Base-by-base conservation (phyloP, 108 stramenopile genomes). In the Licmophora abbreviata region DNA sequence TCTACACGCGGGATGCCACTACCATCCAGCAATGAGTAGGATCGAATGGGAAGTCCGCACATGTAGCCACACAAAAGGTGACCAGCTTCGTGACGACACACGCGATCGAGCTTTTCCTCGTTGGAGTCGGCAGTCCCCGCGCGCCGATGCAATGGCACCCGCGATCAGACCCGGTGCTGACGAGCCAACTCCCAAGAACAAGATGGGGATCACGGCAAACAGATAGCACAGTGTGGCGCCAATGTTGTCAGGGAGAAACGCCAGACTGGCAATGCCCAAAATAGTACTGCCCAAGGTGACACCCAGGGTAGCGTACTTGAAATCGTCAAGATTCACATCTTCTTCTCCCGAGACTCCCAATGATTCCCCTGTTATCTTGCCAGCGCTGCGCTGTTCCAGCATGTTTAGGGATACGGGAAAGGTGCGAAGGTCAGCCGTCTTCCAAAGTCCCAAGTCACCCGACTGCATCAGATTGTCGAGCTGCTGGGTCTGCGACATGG, bases 61-160 rank as follows among this genome's bases (percentile, higher is more conserved):
- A 82, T 29, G 41, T 92, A 92, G 0, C 89, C 89, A 49, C 81
- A 83, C 3, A 86, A 64, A 53, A 92, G 82, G 43, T 92, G 89
- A 8, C 73, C 89, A 15, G 84, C 84, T 54, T 92, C 89, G 49
- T 92, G 89, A 15, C 79, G 66, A 42, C 80, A 76, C 7, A 87
- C 67, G 26, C 89, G 71, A 10, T 85, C 84, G 1, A 52, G 46
- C 41, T 44, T 37, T 22, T 41, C 61, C 30, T 73, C 61, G 15
- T 57, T 17, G 20, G 79, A 77, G 14, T 68, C 77, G 1, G 43
- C 36, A 11, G 49, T 52, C 18, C 77, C 70, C 51, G 66, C 61
- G n/a, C 0, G 66, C 21, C 5, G 59, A 23, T 0, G 33, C 44
- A 56, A 91, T 91, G 20, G 40, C 63, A 18, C 50, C 66, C 25